Base-by-base conservation (phyloP, 2,329 filamentous ascomycete species). In the Periconia macrospinosa region DNA sequence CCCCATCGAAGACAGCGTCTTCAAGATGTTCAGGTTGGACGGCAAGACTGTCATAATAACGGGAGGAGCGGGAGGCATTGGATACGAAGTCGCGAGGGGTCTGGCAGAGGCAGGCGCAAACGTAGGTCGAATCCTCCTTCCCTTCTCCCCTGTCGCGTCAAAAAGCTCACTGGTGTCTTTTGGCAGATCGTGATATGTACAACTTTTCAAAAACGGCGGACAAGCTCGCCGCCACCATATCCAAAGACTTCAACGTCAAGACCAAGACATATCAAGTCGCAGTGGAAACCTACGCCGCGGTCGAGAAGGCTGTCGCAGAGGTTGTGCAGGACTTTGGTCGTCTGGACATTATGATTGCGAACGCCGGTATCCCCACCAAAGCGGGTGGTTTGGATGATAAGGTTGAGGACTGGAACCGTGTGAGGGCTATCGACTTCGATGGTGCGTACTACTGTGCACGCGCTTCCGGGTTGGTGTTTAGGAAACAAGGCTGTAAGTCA, bases 1-100 rank as follows among this genome's bases (percentile, higher is more conserved):
- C 49, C 49, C 42, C 14, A 19, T 52, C 18, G 45, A 52, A 30
- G 49, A 52, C 43, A 52, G 49, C 10, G 49, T 52, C 43, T 52
- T 52, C 49, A 45, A 52, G n/a, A 52, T 52, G 49, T 52, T 52
- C 43, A 33, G 49, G 13, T 35, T 52, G 3, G 49, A 52, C 23
- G 49, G 49, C 14, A 52, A 47, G 35, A 47, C 49, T 10, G 49
- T 45, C 35, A 52, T 52, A 27, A 52, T 52, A 46, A 52, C 49
- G n/a, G 87, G 88, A 57, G 87, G 89, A 65, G 44, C 49, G 20
- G 49, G 51, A 30, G 89, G 89, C 68, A 80, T 92, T 6, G 89
- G 89, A 47, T 90, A 89, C 81, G 82, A 88, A 78, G 92, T 92
- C 86, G 88, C 89, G 45, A 85, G 87, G 56, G 89, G 88, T 52